phyloP scores from a whole-genome alignment of 441 rosid species.

The Jatropha podagrica region DNA sequence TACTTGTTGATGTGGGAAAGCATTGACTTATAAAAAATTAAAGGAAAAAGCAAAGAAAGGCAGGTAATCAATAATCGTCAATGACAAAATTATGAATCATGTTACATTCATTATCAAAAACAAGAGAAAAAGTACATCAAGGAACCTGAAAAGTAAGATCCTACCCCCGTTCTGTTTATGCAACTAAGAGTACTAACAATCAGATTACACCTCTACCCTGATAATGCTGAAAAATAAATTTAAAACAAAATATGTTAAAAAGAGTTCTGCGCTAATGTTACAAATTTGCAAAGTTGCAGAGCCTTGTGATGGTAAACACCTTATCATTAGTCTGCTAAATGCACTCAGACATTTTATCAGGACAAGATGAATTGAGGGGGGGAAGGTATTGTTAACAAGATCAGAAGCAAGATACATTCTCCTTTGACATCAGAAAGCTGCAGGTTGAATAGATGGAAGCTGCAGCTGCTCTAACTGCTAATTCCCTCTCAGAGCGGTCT shows the following conservation, averaged over 20 bases:
- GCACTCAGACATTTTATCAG: slow-evolving; percentile 11
- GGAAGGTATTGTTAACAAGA: slow-evolving; percentile 8
- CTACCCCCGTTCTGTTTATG: neutral
- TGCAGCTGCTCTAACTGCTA: slow-evolving; percentile 88
- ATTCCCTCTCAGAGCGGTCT: slow-evolving; percentile 47
- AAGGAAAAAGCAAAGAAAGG: neutral
- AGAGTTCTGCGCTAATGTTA: slow-evolving; percentile 12
- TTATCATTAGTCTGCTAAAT: slow-evolving; percentile 10
- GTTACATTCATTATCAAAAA: neutral
- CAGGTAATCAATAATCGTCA: neutral
- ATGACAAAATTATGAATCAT: neutral
- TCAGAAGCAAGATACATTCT: slow-evolving; percentile 63
- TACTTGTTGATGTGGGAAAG: neutral
- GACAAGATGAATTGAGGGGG: neutral
- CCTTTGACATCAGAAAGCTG: slow-evolving; percentile 62
- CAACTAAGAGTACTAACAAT: neutral
- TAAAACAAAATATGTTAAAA: neutral
- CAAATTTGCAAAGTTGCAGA: slow-evolving; percentile 13
- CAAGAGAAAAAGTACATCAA: neutral
- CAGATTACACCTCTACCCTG: neutral
- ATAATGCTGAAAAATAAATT: neutral
- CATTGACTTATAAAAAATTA: too few relatives aligned
- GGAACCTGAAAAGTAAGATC: neutral
- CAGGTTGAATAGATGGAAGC: slow-evolving; percentile 94
- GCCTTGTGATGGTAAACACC: slow-evolving; percentile 5